phyloP scores from a whole-genome alignment of 2,329 filamentous ascomycete species.

The Nigrospora osmanthi region DNA sequence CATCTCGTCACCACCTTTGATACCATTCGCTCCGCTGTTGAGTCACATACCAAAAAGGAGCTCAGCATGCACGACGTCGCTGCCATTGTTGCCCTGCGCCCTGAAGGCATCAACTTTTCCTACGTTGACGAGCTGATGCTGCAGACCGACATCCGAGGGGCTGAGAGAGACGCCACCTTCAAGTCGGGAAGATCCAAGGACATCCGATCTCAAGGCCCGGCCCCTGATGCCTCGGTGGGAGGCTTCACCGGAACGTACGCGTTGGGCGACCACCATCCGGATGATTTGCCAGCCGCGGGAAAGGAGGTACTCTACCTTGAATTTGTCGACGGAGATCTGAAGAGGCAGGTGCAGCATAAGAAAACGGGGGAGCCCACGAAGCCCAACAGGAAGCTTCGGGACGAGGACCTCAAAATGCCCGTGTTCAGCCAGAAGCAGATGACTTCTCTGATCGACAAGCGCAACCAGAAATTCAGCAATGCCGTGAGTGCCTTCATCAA shows the following conservation, averaged over 20 bases:
- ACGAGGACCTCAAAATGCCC: conserved; percentile 84
- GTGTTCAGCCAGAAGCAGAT: conserved; percentile 91
- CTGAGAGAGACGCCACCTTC: conserved; percentile 57
- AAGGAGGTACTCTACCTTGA: conserved; percentile 82
- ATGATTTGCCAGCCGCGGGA: conserved; percentile 24
- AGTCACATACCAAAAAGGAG: conserved; percentile 67
- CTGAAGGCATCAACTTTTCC: conserved; percentile 70
- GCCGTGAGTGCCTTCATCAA: conserved; percentile 74
- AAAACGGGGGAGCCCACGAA: conserved; percentile 68
- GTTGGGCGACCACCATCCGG: conserved; percentile 24
- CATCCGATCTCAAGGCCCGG: conserved; percentile 39
- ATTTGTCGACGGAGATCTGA: conserved; percentile 86
- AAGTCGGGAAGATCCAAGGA: conserved; percentile 46
- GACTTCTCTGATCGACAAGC: conserved; percentile 79
- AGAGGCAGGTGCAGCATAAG: conserved; percentile 64
- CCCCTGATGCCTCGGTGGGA: conserved; percentile 48
- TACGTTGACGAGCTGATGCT: conserved; percentile 83
- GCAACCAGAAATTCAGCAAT: conserved; percentile 74
- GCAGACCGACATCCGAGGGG: conserved; percentile 68
- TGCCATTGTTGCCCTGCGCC: conserved; percentile 69
- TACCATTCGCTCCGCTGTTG: conserved; percentile 76
- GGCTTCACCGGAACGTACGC: conserved; percentile 42
- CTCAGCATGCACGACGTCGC: conserved; percentile 74
- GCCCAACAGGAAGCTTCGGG: conserved; percentile 57
- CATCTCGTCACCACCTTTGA: conserved; percentile 88